Evolutionary conservation across 2,329 filamentous ascomycete species (phyloP).

Genomic region (Trichocomaceae sp.): DNA sequence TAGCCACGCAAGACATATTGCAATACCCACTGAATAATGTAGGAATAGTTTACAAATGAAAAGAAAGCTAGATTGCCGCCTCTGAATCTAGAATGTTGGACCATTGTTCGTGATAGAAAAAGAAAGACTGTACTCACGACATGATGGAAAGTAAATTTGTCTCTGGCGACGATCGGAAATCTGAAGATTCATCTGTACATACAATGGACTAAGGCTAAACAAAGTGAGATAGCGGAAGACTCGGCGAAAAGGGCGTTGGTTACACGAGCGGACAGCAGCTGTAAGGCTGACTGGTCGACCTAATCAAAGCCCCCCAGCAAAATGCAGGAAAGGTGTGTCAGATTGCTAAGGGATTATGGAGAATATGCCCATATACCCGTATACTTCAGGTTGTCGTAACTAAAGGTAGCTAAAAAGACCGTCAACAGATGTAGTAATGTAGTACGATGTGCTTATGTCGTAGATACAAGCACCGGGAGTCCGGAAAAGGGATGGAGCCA

Average conservation of each 20-base stretch:
- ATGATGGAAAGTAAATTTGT: conserved; percentile 30
- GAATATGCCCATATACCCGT: background rate
- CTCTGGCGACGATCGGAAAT: conserved; percentile 24
- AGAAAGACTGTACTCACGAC: conserved; percentile 31
- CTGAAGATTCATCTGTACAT: conserved; percentile 35
- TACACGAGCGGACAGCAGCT: conserved; percentile 4
- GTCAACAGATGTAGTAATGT: background rate
- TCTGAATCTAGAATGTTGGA: background rate
- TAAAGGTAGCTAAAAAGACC: background rate
- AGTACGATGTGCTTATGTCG: background rate
- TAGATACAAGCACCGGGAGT: background rate
- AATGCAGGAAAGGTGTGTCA: background rate
- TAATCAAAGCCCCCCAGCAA: background rate
- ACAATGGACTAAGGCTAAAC: conserved; percentile 14
- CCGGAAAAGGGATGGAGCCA: background rate
- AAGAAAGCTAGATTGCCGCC: background rate
- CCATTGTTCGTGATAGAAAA: background rate
- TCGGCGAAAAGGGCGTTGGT: background rate
- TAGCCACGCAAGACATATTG: background rate
- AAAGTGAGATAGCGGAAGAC: conserved; percentile 4
- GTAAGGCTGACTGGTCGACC: conserved; percentile 1
- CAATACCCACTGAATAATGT: background rate
- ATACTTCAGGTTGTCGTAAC: background rate
- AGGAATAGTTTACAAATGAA: background rate
- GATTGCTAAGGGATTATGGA: background rate